Evolutionary conservation across 441 rosid species (phyloP).

Genomic region (Brassica balearica): DNA sequence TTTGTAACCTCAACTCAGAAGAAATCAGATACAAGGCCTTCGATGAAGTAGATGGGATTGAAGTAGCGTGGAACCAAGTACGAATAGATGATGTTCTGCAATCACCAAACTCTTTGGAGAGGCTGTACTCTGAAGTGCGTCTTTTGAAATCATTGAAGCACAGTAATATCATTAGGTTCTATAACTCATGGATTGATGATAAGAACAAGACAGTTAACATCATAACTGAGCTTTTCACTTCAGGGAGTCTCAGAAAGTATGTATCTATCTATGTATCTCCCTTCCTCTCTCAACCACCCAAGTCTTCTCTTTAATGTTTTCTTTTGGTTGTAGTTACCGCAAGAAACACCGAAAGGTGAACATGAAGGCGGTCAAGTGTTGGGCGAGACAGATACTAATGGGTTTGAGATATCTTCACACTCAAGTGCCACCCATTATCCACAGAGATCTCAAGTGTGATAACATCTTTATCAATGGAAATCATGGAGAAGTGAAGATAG

Average conservation of each 20-base stretch:
- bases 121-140: slow-evolving; percentile 78
- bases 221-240: slow-evolving; percentile 80
- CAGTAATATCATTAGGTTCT: slow-evolving; percentile 64
- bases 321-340: slow-evolving; percentile 60
- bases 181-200: slow-evolving; percentile 84
- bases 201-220: slow-evolving; percentile 79
- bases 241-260: slow-evolving; percentile 78
- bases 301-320: slow-evolving; percentile 3
- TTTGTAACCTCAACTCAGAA: slow-evolving; percentile 46
- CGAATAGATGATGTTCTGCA: slow-evolving; percentile 76
- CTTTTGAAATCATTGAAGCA: slow-evolving; percentile 77
- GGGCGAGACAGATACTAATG: slow-evolving; percentile 75
- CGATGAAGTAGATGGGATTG: slow-evolving; percentile 79
- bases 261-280: slow-evolving; percentile 23
- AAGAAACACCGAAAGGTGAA: slow-evolving; percentile 75
- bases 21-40: slow-evolving; percentile 70
- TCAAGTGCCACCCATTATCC: slow-evolving; percentile 76
- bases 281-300: neutral
- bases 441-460: slow-evolving; percentile 79
- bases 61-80: slow-evolving; percentile 85
- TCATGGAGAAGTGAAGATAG: slow-evolving; percentile 80
- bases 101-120: slow-evolving; percentile 68
- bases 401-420: slow-evolving; percentile 70
- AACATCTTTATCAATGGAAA: slow-evolving; percentile 76
- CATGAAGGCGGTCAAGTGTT: slow-evolving; percentile 70